Conservation (phyloP, 2,329 filamentous ascomycete genomes). For the Septoria petroselini region DNA sequence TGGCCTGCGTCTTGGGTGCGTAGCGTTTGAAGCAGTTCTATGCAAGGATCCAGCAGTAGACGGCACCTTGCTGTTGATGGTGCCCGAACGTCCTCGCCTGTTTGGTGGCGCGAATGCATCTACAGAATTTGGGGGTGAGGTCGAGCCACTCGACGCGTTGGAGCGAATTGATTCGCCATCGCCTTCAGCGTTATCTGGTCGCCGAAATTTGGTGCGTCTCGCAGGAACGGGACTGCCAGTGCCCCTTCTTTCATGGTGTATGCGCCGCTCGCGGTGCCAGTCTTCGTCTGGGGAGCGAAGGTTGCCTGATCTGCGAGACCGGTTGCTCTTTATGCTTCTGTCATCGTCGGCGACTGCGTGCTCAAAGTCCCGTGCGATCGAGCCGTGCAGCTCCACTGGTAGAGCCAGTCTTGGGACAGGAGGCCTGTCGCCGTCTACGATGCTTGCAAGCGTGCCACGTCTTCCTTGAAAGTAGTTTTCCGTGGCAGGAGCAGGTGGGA, state of each 20-base stretch:
- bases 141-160: constrained; percentile 51
- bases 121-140: constrained; percentile 92
- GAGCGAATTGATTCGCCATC: constrained; percentile 25
- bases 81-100: constrained; percentile 67
- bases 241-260: constrained; percentile 18
- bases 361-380: constrained; percentile 75
- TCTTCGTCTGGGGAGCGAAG: constrained; percentile 37
- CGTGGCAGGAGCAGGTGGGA: constrained; percentile 58
- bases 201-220: constrained; percentile 46
- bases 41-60: constrained; percentile 61
- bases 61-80: constrained; percentile 58
- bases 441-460: constrained; percentile 70
- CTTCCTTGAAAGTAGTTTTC: constrained; percentile 40
- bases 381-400: constrained; percentile 39
- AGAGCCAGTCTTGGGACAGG: constrained; percentile 47
- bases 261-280: constrained; percentile 34
- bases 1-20: constrained; percentile 56
- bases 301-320: constrained; percentile 50
- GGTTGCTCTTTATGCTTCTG: constrained; percentile 47
- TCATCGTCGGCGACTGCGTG: constrained; percentile 85
- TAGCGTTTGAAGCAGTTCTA: constrained; percentile 65
- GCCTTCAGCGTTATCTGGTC: constrained; percentile 33
- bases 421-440: constrained; percentile 48
- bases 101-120: constrained; percentile 94
- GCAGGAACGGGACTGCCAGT: constrained; percentile 39